Conservation (phyloP, 2,329 filamentous ascomycete genomes). For the Ceratocystis huliohia region DNA sequence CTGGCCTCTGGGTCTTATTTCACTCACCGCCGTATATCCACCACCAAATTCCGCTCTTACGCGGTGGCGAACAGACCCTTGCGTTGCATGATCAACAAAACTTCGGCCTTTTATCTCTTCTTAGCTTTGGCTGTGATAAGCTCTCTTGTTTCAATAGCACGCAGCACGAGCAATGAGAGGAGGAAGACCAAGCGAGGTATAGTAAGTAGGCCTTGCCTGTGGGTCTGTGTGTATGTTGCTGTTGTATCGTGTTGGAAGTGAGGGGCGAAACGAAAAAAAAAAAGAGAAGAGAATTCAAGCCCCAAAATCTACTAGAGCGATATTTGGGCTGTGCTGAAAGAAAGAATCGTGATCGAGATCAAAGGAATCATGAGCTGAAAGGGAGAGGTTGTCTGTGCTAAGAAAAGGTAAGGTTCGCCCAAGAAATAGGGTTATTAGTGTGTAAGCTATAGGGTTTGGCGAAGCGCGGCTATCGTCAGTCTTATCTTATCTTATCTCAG, state of each 20-base stretch:
- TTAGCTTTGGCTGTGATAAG: neutral
- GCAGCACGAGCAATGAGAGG: neutral
- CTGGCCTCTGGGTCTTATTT: neutral
- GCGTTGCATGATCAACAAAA: conserved; percentile 10
- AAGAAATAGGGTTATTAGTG: no score
- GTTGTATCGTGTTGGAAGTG: neutral
- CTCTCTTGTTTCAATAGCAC: neutral
- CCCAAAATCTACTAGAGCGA: no score
- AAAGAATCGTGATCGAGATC: no score
- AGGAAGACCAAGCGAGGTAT: neutral
- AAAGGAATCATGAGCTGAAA: no score
- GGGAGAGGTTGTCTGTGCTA: no score
- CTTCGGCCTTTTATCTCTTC: neutral
- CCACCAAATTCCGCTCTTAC: conserved; percentile 2
- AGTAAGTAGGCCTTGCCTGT: neutral
- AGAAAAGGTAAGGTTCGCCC: no score
- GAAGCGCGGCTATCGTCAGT: neutral
- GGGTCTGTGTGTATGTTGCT: neutral
- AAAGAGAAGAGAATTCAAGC: neutral
- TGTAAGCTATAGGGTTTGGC: no score
- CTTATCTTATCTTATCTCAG: neutral
- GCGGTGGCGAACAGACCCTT: conserved; percentile 9
- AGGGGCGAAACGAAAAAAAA: neutral
- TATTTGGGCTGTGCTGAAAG: no score
- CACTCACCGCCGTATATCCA: neutral